Evolutionary conservation across 495 filamentous ascomycete genomes (phyloP).

Genomic region (Podospora conica): DNA sequence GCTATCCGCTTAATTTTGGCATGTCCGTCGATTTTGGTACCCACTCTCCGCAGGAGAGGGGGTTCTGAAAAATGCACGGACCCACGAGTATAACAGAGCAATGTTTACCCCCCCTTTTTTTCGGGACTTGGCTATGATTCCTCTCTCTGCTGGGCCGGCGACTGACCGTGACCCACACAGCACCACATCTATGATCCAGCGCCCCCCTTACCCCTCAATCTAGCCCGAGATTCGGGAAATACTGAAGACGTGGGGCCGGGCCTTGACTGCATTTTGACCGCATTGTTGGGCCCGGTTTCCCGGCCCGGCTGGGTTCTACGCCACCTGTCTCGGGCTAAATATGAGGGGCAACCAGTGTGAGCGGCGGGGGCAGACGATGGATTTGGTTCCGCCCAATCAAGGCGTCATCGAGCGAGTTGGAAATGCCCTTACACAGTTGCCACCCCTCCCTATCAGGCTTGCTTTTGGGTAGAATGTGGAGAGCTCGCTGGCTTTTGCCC

Average conservation of each 20-base stretch:
- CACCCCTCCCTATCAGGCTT: no score
- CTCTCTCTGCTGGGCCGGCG: not conserved
- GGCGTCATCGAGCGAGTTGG: no score
- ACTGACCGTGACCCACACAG: not conserved
- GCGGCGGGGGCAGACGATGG: no score
- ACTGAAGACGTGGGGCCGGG: not conserved
- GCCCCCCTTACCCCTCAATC: not conserved
- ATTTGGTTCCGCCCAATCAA: no score
- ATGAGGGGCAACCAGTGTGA: not conserved
- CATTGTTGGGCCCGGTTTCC: not conserved
- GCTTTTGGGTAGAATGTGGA: no score
- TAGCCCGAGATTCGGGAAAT: not conserved
- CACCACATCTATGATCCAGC: no score
- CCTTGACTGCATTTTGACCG: not conserved
- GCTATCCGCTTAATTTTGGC: no score
- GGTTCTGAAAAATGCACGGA: no score
- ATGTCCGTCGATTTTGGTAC: no score
- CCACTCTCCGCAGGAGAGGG: no score
- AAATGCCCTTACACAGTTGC: no score
- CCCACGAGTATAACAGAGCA: no score
- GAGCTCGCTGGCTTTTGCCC: not conserved
- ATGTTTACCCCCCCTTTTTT: not conserved
- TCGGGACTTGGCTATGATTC: not conserved
- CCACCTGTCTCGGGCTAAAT: not conserved
- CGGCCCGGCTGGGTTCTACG: not conserved